These are phyloP conservation scores for Dittrichia graveolens DNA, from an alignment of 129 eudicot species.

Conservation along the genomic window DNA sequence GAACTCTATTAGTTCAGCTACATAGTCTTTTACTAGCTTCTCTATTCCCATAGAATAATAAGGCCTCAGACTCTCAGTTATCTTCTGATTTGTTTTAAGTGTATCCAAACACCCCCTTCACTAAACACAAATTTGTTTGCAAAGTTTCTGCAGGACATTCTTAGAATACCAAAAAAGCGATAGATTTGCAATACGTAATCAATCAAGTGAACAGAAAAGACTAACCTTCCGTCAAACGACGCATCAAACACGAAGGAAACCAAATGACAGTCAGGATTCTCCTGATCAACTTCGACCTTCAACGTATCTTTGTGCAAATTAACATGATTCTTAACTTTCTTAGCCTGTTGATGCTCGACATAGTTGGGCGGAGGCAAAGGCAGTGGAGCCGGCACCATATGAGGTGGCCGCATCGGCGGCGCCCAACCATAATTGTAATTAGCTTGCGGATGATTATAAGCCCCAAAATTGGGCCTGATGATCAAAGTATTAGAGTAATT, in stretches of 20 bases:
- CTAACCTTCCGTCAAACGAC: constrained; percentile 63
- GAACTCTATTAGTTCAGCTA: no score
- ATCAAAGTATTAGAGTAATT: constrained; percentile 37
- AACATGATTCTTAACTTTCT: constrained; percentile 79
- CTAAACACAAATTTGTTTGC: neutral
- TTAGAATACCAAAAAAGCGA: neutral
- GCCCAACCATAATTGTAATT: constrained; percentile 39
- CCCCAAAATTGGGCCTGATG: constrained; percentile 53
- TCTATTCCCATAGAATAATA: no score
- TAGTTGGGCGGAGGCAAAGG: constrained; percentile 43
- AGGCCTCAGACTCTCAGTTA: no score
- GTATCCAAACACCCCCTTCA: neutral
- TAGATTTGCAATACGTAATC: neutral
- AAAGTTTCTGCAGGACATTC: neutral
- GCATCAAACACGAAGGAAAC: constrained; percentile 89
- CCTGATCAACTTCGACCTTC: constrained; percentile 64
- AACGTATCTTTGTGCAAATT: constrained; percentile 80
- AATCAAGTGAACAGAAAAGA: neutral
- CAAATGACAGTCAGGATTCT: constrained; percentile 65
- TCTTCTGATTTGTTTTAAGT: no score
- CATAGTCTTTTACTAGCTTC: no score
- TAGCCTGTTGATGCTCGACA: constrained; percentile 70
- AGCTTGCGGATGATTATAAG: constrained; percentile 32
- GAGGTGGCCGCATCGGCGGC: constrained; percentile 42
- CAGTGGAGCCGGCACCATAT: constrained; percentile 32